Conservation (phyloP, 2,329 filamentous ascomycete species). For the Ascochyta lentis region DNA sequence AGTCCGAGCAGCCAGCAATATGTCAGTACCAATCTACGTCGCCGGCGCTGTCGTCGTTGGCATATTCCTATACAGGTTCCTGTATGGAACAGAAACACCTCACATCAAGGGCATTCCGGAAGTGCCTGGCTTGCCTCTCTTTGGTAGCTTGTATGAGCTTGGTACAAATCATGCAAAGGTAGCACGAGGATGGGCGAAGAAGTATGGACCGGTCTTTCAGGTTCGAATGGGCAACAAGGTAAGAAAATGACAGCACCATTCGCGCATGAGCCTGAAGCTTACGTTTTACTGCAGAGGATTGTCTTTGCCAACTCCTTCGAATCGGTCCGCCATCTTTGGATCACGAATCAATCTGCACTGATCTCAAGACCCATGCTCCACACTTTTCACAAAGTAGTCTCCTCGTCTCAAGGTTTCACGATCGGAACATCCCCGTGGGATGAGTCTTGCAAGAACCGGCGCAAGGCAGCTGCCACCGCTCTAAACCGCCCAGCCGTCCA, state of each 20-base stretch:
- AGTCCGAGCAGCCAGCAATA: slow-evolving; percentile 20
- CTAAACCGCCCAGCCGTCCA: slow-evolving; percentile 78
- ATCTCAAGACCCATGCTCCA: slow-evolving; percentile 80
- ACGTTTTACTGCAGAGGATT: slow-evolving; percentile 59
- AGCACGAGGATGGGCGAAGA: slow-evolving; percentile 55
- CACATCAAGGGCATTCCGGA: slow-evolving; percentile 58
- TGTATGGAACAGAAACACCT: slow-evolving; percentile 56
- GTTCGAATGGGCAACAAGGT: slow-evolving; percentile 70
- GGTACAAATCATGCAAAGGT: slow-evolving; percentile 56
- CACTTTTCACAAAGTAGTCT: slow-evolving; percentile 82
- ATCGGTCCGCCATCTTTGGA: slow-evolving; percentile 75
- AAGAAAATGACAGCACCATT: slow-evolving; percentile 14
- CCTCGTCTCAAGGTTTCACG: slow-evolving; percentile 77
- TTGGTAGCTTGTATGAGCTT: slow-evolving; percentile 56
- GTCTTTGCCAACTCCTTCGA: slow-evolving; percentile 82
- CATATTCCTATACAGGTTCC: slow-evolving; percentile 50
- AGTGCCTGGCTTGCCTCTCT: slow-evolving; percentile 55
- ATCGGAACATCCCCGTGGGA: slow-evolving; percentile 87
- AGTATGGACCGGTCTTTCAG: slow-evolving; percentile 59
- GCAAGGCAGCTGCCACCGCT: slow-evolving; percentile 80
- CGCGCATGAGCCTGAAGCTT: background rate
- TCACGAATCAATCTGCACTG: slow-evolving; percentile 77
- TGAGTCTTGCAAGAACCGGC: slow-evolving; percentile 76
- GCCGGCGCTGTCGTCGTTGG: slow-evolving; percentile 51
- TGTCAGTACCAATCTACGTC: slow-evolving; percentile 51